phyloP scores from a whole-genome alignment of 768 basidiomycete genomes.

The Rhizopogon vulgaris region DNA sequence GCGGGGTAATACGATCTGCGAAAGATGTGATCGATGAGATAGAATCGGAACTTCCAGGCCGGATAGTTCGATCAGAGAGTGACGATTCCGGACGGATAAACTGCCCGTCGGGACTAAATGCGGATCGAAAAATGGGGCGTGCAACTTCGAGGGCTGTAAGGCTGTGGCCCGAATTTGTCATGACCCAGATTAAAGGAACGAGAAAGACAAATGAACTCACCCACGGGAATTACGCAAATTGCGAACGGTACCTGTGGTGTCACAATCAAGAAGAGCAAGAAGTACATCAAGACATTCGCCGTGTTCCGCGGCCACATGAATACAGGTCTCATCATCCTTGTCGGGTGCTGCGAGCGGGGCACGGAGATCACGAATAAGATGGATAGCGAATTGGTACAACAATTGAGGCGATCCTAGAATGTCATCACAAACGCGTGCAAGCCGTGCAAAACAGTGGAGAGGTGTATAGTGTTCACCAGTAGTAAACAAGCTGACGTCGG shows the following conservation, averaged over 20 bases:
- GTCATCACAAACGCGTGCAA: constrained; percentile 27
- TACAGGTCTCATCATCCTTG: constrained; percentile 65
- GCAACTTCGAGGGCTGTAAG: constrained; percentile 65
- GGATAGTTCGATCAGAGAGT: constrained; percentile 50
- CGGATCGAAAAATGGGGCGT: constrained; percentile 57
- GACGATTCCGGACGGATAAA: constrained; percentile 45
- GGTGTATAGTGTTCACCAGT: constrained; percentile 56
- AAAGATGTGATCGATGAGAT: constrained; percentile 46
- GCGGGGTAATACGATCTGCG: constrained; percentile 24
- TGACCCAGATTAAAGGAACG: neutral
- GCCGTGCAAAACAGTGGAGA: constrained; percentile 58
- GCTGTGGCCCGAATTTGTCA: constrained; percentile 24
- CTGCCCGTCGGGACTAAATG: constrained; percentile 50
- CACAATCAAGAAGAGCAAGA: constrained; percentile 58
- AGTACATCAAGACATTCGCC: constrained; percentile 62
- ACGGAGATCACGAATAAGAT: constrained; percentile 64
- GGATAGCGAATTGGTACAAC: constrained; percentile 54
- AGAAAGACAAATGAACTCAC: constrained; percentile 33
- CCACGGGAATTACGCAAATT: constrained; percentile 66
- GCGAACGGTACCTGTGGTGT: constrained; percentile 47
- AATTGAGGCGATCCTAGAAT: constrained; percentile 29
- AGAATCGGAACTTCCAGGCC: constrained; percentile 34
- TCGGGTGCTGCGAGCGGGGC: constrained; percentile 65
- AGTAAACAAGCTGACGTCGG: constrained; percentile 69
- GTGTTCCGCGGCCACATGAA: constrained; percentile 74